Percentiles rank a stretch among this genome's conserved stretches.
Conservation (phyloP, 2,329 filamentous ascomycete genomes). For the Clonostachys byssicola region DNA sequence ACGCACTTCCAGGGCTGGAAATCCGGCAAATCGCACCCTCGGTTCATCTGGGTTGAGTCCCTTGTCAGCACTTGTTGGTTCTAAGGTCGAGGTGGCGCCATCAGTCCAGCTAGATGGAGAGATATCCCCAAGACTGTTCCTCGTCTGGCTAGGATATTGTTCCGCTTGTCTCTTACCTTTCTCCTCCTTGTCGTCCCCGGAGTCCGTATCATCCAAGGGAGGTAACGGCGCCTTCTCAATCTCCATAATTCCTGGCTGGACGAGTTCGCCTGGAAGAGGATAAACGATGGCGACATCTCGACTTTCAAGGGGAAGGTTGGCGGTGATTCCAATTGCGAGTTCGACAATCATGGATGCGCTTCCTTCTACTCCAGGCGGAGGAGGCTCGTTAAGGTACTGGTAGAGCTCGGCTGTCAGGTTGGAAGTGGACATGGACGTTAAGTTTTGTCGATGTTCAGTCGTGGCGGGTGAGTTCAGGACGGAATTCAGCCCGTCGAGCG, state of each 20-base stretch:
- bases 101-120: conserved; percentile 6
- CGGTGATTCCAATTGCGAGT: conserved; percentile 78
- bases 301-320: conserved; percentile 85
- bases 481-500: conserved; percentile 82
- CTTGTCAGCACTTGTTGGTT: conserved; percentile 6
- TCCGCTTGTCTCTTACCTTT: conserved; percentile 27
- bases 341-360: conserved; percentile 91
- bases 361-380: conserved; percentile 78
- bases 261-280: conserved; percentile 68
- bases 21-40: conserved; percentile 71
- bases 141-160: conserved; percentile 30
- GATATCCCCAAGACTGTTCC: conserved; percentile 36
- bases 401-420: conserved; percentile 67
- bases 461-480: conserved; percentile 62
- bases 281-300: conserved; percentile 87
- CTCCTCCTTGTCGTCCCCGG: conserved; percentile 36
- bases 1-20: conserved; percentile 70
- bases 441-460: conserved; percentile 59
- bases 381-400: conserved; percentile 70
- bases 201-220: conserved; percentile 36
- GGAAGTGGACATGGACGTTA: conserved; percentile 67
- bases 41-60: conserved; percentile 32
- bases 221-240: conserved; percentile 71
- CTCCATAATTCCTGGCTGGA: conserved; percentile 79
- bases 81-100: conserved; percentile 19